A percentile compares a stretch with the other conserved stretches of the same genome.
Conservation (phyloP, 169 alveolate species). For the Babesia ovis region DNA sequence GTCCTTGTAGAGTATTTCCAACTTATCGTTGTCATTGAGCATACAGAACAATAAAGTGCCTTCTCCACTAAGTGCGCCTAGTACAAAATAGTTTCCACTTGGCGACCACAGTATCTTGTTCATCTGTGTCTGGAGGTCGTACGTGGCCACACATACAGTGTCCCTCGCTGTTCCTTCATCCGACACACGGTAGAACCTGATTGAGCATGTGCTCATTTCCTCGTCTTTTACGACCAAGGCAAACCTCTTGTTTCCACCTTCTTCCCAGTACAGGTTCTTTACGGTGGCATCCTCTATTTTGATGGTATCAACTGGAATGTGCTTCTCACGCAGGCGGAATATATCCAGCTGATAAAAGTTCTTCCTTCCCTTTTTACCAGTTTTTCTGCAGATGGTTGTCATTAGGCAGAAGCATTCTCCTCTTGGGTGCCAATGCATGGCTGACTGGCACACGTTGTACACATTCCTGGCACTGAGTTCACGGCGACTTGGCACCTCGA, state of each 20-base stretch:
- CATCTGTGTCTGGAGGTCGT: slow-evolving; percentile 78
- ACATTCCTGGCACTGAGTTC: slow-evolving; percentile 88
- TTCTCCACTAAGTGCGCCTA: slow-evolving; percentile 83
- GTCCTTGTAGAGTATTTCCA: slow-evolving; percentile 86
- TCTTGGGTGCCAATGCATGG: slow-evolving; percentile 88
- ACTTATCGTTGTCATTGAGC: slow-evolving; percentile 82
- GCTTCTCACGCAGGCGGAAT: slow-evolving; percentile 85
- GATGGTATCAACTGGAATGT: slow-evolving; percentile 87
- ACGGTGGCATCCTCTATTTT: slow-evolving; percentile 87
- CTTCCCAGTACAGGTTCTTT: slow-evolving; percentile 87
- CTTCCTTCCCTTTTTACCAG: slow-evolving; percentile 86
- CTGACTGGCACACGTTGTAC: slow-evolving; percentile 82
- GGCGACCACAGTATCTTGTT: slow-evolving; percentile 88
- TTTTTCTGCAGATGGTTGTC: slow-evolving; percentile 83
- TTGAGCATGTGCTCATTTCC: slow-evolving; percentile 80
- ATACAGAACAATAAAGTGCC: slow-evolving; percentile 83
- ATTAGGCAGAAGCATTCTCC: slow-evolving; percentile 87
- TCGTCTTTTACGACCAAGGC: slow-evolving; percentile 87
- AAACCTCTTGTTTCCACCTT: slow-evolving; percentile 78
- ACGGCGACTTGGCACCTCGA: slow-evolving; percentile 84
- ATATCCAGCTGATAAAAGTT: slow-evolving; percentile 85
- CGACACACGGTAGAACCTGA: slow-evolving; percentile 84
- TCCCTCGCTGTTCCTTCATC: slow-evolving; percentile 80
- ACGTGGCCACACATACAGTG: slow-evolving; percentile 74
- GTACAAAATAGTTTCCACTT: slow-evolving; percentile 83